Conservation (phyloP, 1,284 basidiomycete genomes). For the Ustilago nuda region DNA sequence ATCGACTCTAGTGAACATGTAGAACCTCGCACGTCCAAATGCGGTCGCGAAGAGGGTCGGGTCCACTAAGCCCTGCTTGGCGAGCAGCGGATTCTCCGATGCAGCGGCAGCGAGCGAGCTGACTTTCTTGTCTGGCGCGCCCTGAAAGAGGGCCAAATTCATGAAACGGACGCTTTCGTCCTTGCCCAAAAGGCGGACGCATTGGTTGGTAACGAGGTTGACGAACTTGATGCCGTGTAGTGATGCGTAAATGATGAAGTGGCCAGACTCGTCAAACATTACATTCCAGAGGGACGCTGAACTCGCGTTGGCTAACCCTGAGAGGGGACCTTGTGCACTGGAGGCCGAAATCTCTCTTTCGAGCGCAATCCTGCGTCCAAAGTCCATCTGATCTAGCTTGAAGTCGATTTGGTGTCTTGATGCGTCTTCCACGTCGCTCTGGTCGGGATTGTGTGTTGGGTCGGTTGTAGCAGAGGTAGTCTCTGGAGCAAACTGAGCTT, state of each 20-base stretch:
- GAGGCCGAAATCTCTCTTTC: slow-evolving; percentile 90
- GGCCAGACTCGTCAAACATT: slow-evolving; percentile 96
- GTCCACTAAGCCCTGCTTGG: slow-evolving; percentile 77
- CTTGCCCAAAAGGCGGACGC: slow-evolving; percentile 89
- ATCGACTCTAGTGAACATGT: slow-evolving; percentile 92
- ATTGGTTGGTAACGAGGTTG: slow-evolving; percentile 92
- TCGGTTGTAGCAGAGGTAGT: not conserved
- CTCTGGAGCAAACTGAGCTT: slow-evolving; percentile 20
- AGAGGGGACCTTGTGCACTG: slow-evolving; percentile 70
- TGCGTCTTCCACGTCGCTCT: not conserved
- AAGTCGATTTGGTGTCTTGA: slow-evolving; percentile 72
- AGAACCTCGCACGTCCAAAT: slow-evolving; percentile 93
- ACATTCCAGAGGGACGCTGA: slow-evolving; percentile 72
- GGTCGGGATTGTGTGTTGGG: not conserved
- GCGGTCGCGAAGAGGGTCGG: slow-evolving; percentile 94
- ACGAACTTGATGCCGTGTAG: slow-evolving; percentile 96
- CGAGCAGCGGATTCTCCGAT: slow-evolving; percentile 91
- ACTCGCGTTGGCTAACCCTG: slow-evolving; percentile 68
- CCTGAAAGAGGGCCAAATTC: slow-evolving; percentile 90
- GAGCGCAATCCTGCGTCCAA: slow-evolving; percentile 90
- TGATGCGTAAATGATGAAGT: slow-evolving; percentile 92
- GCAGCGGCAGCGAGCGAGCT: slow-evolving; percentile 88
- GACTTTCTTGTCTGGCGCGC: slow-evolving; percentile 84
- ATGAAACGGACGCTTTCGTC: slow-evolving; percentile 93
- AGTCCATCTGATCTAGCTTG: slow-evolving; percentile 98